A percentile compares a stretch with the other conserved stretches of the same genome.
Evolutionary conservation across 768 basidiomycete species (phyloP).

Genomic region (Boletus reticulatus): DNA sequence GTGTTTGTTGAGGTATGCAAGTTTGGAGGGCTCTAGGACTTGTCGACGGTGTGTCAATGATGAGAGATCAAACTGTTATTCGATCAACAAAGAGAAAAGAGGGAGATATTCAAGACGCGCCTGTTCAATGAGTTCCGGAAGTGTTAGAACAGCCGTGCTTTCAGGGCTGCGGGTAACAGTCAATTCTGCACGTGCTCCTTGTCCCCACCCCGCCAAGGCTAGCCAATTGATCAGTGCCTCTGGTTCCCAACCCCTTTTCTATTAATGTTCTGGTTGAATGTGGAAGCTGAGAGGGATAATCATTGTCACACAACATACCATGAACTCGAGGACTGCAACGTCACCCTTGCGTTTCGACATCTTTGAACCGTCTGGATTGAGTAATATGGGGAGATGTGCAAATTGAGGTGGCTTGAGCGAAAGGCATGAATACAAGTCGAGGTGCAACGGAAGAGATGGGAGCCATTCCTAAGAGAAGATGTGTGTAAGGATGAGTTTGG

Average conservation of each 20-base stretch:
- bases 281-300: neutral
- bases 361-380: conserved; percentile 89
- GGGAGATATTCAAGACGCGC: conserved; percentile 34
- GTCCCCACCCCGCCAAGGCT: conserved; percentile 91
- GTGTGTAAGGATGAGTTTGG: neutral
- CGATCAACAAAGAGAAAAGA: neutral
- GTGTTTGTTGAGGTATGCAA: conserved; percentile 87
- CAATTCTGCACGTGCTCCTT: conserved; percentile 39
- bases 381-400: conserved; percentile 86
- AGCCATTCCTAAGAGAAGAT: conserved; percentile 79
- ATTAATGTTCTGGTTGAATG: neutral
- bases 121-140: conserved; percentile 63
- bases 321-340: conserved; percentile 82
- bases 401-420: conserved; percentile 72
- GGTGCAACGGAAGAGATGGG: conserved; percentile 86
- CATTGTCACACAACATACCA: conserved; percentile 44
- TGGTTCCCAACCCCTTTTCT: conserved; percentile 91
- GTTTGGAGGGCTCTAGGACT: conserved; percentile 74
- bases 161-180: conserved; percentile 49
- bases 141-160: conserved; percentile 59
- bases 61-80: conserved; percentile 61
- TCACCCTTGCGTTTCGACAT: conserved; percentile 95
- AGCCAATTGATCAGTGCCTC: conserved; percentile 90
- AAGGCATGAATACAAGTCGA: conserved; percentile 83
- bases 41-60: conserved; percentile 80